Evolutionary conservation across 148 eudicot genomes (phyloP), one percentile per base, ranked within the genome.

Genomic region (Tetragonia tetragonoides): DNA sequence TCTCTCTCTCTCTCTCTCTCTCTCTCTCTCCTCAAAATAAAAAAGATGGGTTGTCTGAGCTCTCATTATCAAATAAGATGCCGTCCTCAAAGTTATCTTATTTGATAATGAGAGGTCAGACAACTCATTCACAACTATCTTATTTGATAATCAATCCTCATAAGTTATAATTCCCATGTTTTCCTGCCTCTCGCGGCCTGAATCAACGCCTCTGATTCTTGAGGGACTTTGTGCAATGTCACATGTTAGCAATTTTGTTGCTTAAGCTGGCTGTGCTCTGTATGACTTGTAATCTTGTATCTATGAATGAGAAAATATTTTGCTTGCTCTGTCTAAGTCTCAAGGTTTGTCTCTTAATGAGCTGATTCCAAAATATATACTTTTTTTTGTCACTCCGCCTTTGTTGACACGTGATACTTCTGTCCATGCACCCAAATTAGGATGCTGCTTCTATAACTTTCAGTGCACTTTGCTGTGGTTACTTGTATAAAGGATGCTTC

Each of bases 41-140:
- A 93, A 54, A 95, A 95, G 97, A 97, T 95, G 28, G 7, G 83
- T 56, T 71, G 16, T 64, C 11, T 47, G 42, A 38, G 18, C n/a
- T 66, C 54, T 71, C 59, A 5, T 51, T 65, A 18, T 28, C 34
- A 28, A 28, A 28, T 28, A 28, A 28, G 34, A 28, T 28, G 34
- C 34, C 34, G 34, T 28, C 34, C 34, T 28, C 34, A 28, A 28
- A 28, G 34, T 28, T 28, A 28, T 28, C 34, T 28, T 28, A 28
- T 28, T 28, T 28, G 34, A 28, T 28, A 28, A 28, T 28, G 34
- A 28, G 34, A 28, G 34, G 1, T 28, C 34, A 28, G 34, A 28
- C 34, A 28, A 28, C 34, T 28, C 34, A 28, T 28, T 28, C 34
- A 28, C 34, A 28, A 28, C 34, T 28, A 28, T 28, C 34, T 28